A percentile compares a stretch with the other conserved stretches of the same genome.
Conservation (phyloP, 2,329 filamentous ascomycete species). For the Diaporthe sp. region DNA sequence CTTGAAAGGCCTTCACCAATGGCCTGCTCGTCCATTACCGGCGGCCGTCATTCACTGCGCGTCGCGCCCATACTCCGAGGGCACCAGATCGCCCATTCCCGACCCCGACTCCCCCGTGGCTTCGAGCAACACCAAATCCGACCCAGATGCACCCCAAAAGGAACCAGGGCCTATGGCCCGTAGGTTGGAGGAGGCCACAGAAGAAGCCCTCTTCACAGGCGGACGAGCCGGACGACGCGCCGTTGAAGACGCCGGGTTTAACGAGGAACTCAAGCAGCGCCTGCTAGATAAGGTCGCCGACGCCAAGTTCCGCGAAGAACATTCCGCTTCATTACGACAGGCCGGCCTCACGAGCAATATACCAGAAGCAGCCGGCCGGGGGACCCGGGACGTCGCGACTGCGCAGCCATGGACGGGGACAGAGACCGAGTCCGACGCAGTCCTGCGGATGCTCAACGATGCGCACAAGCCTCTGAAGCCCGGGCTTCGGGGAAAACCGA, state of each 20-base stretch:
- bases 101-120: not conserved
- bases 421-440: slow-evolving; percentile 81
- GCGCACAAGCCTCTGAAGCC: slow-evolving; percentile 77
- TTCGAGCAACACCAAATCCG: not conserved
- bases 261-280: slow-evolving; percentile 71
- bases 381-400: slow-evolving; percentile 77
- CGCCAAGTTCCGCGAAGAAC: slow-evolving; percentile 66
- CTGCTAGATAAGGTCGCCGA: slow-evolving; percentile 70
- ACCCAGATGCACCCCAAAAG: not conserved
- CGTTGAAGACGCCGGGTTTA: slow-evolving; percentile 74
- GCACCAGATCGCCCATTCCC: not conserved
- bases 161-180: slow-evolving; percentile 66
- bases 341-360: slow-evolving; percentile 55
- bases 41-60: not conserved
- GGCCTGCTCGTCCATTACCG: not conserved
- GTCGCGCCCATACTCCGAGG: slow-evolving; percentile 32
- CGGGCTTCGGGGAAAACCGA: slow-evolving; percentile 61
- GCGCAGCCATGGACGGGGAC: slow-evolving; percentile 83
- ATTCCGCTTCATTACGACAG: slow-evolving; percentile 63
- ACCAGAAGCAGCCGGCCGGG: slow-evolving; percentile 73
- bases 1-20: slow-evolving; percentile 12
- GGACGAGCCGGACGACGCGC: slow-evolving; percentile 72
- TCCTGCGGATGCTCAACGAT: slow-evolving; percentile 88
- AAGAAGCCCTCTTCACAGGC: slow-evolving; percentile 71
- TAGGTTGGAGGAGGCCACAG: slow-evolving; percentile 73